Base-by-base conservation (phyloP, 2,329 filamentous ascomycete species). In the Aspergillus novofumigatus region DNA sequence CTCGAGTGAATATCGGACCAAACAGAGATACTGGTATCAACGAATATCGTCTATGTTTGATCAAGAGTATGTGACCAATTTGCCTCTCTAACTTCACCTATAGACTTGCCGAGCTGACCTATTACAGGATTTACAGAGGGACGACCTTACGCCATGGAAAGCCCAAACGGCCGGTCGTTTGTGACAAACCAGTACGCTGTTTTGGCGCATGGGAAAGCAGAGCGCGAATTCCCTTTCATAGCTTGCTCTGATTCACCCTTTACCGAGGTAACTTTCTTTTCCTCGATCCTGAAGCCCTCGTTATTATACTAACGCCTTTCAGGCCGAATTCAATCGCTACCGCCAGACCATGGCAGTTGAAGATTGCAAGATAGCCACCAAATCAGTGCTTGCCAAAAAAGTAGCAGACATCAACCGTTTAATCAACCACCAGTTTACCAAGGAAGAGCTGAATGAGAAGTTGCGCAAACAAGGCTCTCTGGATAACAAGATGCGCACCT, bases 211-310 rank as follows among this genome's bases (percentile, higher is more conserved):
- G 94, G 94, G 49, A 92, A 92, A 66, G 83, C 89, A 0, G 84
- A 91, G 69, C 89, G 88, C 71, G 86, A 92, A 38, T 97, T 92
- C 77, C 92, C 92, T 4, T 97, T 97, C 73, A 88, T 94, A 60
- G 88, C 88, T 61, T 92, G 93, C 70, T 97, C 94, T 0, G 92
- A 96, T 72, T 86, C 87, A 51, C 80, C 82, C 45, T 90, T 97
- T 68, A 90, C 89, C n/a, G 91, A 94, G 74, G 89, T 91, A 78
- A 62, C 81, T 72, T 49, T 7, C 8, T 21, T 17, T 2, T 7
- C 26, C 25, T 6, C 23, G 20, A 41, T 4, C 2, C 29, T 26
- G 20, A 14, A 52, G 14, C 7, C 14, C 10, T 32, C 29, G 1
- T 55, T n/a, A 35, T 23, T 47, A 49, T 47, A 23, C 45, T 60